phyloP scores from a whole-genome alignment of 352 stramenopile species.

The Phytophthora pistaciae region DNA sequence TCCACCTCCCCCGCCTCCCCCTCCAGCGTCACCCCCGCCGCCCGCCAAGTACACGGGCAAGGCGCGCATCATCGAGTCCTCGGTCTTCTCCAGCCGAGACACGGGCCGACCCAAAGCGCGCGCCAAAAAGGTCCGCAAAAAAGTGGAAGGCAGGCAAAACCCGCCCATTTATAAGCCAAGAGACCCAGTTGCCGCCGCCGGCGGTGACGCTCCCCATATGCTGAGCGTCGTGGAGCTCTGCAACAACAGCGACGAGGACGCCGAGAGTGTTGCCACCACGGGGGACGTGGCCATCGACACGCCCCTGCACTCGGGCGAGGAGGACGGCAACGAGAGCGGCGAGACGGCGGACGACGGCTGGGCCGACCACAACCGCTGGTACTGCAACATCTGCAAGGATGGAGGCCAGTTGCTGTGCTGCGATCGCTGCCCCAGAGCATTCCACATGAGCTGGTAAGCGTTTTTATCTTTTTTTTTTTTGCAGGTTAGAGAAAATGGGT shows the following conservation, averaged over 20 bases:
- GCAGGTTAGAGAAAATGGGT: constrained; percentile 4
- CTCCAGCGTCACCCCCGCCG: constrained; percentile 12
- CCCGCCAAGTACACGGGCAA: constrained; percentile 43
- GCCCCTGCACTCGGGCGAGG: constrained; percentile 42
- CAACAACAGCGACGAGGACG: constrained; percentile 65
- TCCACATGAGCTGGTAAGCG: constrained; percentile 91
- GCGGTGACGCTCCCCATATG: constrained; percentile 52
- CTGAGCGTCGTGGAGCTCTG: constrained; percentile 84
- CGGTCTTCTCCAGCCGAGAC: constrained; percentile 36
- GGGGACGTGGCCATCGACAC: constrained; percentile 45
- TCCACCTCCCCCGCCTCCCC: constrained; percentile 15
- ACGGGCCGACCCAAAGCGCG: constrained; percentile 20
- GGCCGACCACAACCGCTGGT: constrained; percentile 90
- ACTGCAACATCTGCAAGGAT: constrained; percentile 93
- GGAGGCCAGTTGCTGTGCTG: constrained; percentile 92
- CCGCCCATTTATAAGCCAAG: not conserved
- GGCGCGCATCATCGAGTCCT: constrained; percentile 41
- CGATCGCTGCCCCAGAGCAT: constrained; percentile 92
- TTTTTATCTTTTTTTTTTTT: constrained; percentile 1
- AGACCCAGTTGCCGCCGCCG: constrained; percentile 1
- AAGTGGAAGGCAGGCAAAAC: constrained; percentile 18
- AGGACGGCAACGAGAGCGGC: constrained; percentile 50
- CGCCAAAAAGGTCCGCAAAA: constrained; percentile 26
- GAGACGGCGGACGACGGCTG: constrained; percentile 73
- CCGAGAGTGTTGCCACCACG: constrained; percentile 36